Percentiles rank a stretch among this genome's conserved stretches.
These are phyloP conservation scores for Albatrellus ellisii DNA, from an alignment of 768 basidiomycete genomes.

Conservation along the genomic window DNA sequence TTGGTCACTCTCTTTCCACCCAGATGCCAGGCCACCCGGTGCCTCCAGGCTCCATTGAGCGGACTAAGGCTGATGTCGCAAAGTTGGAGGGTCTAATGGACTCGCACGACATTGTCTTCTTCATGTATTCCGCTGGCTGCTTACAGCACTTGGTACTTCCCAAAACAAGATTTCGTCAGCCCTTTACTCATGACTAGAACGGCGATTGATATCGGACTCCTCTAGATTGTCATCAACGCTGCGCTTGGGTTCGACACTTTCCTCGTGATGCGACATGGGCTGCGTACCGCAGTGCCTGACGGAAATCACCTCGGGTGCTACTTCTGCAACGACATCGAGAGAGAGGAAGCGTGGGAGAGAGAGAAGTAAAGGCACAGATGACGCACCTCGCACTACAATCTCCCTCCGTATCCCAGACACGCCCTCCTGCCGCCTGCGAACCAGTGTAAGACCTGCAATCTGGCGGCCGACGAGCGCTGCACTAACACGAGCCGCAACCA, in stretches of 20 bases:
- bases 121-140: slow-evolving; percentile 98
- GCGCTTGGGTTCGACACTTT: slow-evolving; percentile 94
- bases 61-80: slow-evolving; percentile 50
- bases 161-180: slow-evolving; percentile 61
- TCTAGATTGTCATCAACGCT: slow-evolving; percentile 81
- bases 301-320: slow-evolving; percentile 69
- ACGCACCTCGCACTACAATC: too few relatives aligned
- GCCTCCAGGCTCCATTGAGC: slow-evolving; percentile 38
- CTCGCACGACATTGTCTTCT: slow-evolving; percentile 83
- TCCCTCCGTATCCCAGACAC: too few relatives aligned
- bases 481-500: too few relatives aligned
- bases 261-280: slow-evolving; percentile 93
- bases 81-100: slow-evolving; percentile 69
- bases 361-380: too few relatives aligned
- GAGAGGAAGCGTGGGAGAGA: too few relatives aligned
- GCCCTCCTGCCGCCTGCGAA: too few relatives aligned
- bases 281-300: slow-evolving; percentile 28
- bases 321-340: slow-evolving; percentile 97
- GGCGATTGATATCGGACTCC: background rate
- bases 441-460: too few relatives aligned
- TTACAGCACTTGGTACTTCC: slow-evolving; percentile 72
- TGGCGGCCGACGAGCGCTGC: too few relatives aligned
- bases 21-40: slow-evolving; percentile 98
- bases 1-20: slow-evolving; percentile 64
- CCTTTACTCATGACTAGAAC: background rate